phyloP scores from a whole-genome alignment of 2,329 filamentous ascomycete genomes.

The Hypocrella siamensis region DNA sequence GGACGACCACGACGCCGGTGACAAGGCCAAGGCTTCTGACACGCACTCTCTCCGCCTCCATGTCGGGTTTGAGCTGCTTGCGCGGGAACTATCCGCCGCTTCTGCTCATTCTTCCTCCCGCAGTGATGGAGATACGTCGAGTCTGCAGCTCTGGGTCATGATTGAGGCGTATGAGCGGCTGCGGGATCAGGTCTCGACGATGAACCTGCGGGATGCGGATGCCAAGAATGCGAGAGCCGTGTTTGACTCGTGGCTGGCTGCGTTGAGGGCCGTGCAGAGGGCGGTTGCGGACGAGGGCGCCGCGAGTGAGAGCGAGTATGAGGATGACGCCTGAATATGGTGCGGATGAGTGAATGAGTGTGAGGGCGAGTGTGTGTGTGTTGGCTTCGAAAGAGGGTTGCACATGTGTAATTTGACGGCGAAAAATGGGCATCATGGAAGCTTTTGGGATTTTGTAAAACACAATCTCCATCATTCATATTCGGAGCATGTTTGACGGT shows the following conservation, averaged over 20 bases:
- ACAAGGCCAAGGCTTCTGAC: constrained; percentile 4
- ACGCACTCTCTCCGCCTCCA: constrained; percentile 27
- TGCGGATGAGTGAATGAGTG: no score
- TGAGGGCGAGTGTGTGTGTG: no score
- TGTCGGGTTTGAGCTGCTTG: constrained; percentile 34
- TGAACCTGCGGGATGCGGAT: constrained; percentile 18
- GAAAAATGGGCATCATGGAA: no score
- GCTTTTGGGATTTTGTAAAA: no score
- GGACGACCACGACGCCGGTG: constrained; percentile 2
- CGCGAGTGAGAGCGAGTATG: constrained; percentile 14
- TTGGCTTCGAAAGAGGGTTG: no score
- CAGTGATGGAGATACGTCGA: constrained; percentile 19
- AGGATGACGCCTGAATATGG: no score
- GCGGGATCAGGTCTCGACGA: constrained; percentile 25
- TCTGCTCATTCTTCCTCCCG: constrained; percentile 13
- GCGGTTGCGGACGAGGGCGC: constrained; percentile 10
- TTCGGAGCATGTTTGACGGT: no score
- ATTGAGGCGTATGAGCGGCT: constrained; percentile 42
- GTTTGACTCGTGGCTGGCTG: constrained; percentile 34
- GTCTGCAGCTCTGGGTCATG: constrained; percentile 39
- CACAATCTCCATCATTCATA: no score
- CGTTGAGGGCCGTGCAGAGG: constrained; percentile 30
- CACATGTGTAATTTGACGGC: no score
- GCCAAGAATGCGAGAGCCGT: constrained; percentile 17
- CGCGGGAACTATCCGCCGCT: constrained; percentile 30